These are phyloP conservation scores for Ceriops tagal DNA, from an alignment of 345 rosid species.

Conservation along the genomic window DNA sequence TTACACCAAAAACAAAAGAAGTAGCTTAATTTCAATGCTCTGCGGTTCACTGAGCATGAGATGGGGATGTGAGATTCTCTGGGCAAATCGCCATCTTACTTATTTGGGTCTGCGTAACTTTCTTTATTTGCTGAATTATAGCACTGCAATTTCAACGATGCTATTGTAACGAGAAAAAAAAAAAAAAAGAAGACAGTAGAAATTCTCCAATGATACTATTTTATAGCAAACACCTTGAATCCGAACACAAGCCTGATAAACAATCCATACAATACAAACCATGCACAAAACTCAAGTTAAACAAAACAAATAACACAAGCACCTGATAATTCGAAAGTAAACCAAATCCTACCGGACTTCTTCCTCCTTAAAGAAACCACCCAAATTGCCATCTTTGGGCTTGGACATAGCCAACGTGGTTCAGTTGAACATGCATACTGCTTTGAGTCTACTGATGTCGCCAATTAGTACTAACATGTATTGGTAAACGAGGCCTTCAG, in stretches of 20 bases:
- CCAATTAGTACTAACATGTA: background rate
- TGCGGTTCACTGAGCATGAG: too few species aligned
- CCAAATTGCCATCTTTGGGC: background rate
- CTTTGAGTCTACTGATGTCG: background rate
- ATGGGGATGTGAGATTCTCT: too few species aligned
- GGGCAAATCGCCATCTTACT: too few species aligned
- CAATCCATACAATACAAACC: slow-evolving; percentile 2
- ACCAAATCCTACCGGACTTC: background rate
- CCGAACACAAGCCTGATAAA: background rate
- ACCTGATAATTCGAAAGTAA: background rate
- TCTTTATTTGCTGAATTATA: too few species aligned
- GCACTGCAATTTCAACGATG: too few species aligned
- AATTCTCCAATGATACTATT: too few species aligned
- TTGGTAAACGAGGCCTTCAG: background rate
- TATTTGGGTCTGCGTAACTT: too few species aligned
- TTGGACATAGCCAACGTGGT: background rate
- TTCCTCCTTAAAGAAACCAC: too few species aligned
- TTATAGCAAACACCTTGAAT: background rate
- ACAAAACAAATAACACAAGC: background rate
- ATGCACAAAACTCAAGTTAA: background rate
- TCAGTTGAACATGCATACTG: background rate
- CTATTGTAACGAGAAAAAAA: too few species aligned
- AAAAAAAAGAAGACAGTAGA: too few species aligned
- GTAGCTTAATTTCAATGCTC: too few species aligned
- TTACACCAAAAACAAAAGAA: too few species aligned